Base-by-base conservation (phyloP, 106 monocot species). In the Dendrobium huoshanense region DNA sequence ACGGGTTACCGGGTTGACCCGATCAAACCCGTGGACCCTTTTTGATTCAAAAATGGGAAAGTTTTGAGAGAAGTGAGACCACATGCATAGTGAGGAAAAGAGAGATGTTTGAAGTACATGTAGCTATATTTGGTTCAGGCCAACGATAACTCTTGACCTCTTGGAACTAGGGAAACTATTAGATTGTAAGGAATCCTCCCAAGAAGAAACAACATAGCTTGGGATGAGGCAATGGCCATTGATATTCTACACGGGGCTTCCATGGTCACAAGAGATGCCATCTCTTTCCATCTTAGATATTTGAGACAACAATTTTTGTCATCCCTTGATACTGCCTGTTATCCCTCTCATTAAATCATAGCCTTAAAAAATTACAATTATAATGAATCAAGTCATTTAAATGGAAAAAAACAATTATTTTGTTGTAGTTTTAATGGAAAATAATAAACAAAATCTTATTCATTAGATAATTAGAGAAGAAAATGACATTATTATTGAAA, bases 231-330 rank as follows among this genome's bases (percentile, higher is more conserved):
- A 77, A n/a, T 87, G 80, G 24, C 81, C 83, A 67, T 44, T 72
- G 20, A 75, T 76, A 70, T 85, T 31, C 61, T 80, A 75, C 15
- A 77, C 74, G 2, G 75, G 75, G 13, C 59, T 16, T 19, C 65
- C 61, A 51, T 68, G 79, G 0, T 87, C 85, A 31, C 89, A 85
- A 5, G 90, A 86, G 87, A 90, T 59, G 20, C 77, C 83, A 40
- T 91, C 91, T 37, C 83, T 88, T 5, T 75, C 92, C 31, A 84
- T 81, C 78, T 91, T 91, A 0, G 95, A 91, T 79, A 95, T 92
- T 77, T 89, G 95, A 4, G 95, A 87, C 87, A 95, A 27, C 11
- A 90, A 90, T 19, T 80, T 82, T 40, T 95, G 95, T 67, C 95
- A 95, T 48, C 85, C 80, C 79, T 90, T 92, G 61, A 81, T 68